A percentile compares a stretch with the other conserved stretches of the same genome.
phyloP scores from a whole-genome alignment of 495 filamentous ascomycete genomes.

The Daldinia grandis region DNA sequence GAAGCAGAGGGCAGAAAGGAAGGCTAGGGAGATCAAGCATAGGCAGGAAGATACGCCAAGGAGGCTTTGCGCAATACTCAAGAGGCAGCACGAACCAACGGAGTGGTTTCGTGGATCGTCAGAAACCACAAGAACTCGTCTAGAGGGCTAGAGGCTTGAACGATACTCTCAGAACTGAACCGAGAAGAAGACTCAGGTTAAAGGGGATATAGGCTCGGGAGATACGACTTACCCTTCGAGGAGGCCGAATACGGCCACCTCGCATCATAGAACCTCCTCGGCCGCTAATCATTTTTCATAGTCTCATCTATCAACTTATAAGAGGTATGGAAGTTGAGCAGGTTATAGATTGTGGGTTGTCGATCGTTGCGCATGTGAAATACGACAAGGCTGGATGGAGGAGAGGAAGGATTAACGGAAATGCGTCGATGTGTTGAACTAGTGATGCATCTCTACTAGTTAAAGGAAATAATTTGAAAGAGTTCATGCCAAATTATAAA shows the following conservation, averaged over 20 bases:
- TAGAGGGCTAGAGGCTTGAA: conserved; percentile 12
- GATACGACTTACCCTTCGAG: conserved; percentile 67
- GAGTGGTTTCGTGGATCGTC: conserved; percentile 7
- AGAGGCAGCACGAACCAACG: conserved; percentile 18
- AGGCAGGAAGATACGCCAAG: background rate
- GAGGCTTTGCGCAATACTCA: conserved; percentile 3
- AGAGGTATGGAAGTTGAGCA: background rate
- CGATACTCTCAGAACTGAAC: conserved; percentile 15
- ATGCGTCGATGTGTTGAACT: background rate
- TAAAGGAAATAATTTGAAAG: background rate
- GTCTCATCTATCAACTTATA: background rate
- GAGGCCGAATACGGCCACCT: conserved; percentile 74
- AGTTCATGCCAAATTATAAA: background rate
- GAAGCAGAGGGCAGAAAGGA: background rate
- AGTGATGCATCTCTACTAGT: background rate
- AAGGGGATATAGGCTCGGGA: conserved; percentile 5
- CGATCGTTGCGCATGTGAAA: background rate
- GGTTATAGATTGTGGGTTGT: background rate
- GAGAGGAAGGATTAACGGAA: background rate
- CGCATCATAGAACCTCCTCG: conserved; percentile 58
- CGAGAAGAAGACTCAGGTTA: conserved; percentile 34
- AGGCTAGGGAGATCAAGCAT: background rate
- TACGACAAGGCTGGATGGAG: background rate
- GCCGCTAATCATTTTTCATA: conserved; percentile 66
- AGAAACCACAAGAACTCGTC: conserved; percentile 6